Conservation (phyloP, 1,284 basidiomycete genomes). For the Cryptococcus wingfieldii region DNA sequence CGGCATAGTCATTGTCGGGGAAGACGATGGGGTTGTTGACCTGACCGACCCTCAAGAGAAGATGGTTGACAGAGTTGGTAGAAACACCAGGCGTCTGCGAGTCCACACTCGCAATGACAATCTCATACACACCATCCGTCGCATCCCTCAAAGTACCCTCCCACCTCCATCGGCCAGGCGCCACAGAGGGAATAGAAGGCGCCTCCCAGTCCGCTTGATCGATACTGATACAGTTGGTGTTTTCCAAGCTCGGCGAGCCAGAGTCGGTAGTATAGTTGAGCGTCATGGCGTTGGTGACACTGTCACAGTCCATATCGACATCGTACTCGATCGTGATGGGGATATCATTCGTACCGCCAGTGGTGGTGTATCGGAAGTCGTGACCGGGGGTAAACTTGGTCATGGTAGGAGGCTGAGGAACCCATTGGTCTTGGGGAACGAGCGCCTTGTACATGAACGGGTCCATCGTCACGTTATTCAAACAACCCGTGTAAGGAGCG, state of each 20-base stretch:
- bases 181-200: slow-evolving; percentile 55
- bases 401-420: slow-evolving; percentile 63
- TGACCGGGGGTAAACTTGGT: slow-evolving; percentile 79
- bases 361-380: slow-evolving; percentile 65
- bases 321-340: slow-evolving; percentile 74
- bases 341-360: slow-evolving; percentile 56
- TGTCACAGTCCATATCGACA: slow-evolving; percentile 64
- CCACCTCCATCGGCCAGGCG: slow-evolving; percentile 65
- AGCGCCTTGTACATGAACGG: slow-evolving; percentile 75
- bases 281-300: slow-evolving; percentile 60
- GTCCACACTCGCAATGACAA: slow-evolving; percentile 57
- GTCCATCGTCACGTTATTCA: slow-evolving; percentile 61
- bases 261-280: slow-evolving; percentile 68
- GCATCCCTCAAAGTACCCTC: slow-evolving; percentile 65
- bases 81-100: slow-evolving; percentile 27
- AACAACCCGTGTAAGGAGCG: slow-evolving; percentile 69
- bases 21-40: slow-evolving; percentile 74
- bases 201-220: slow-evolving; percentile 51
- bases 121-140: slow-evolving; percentile 72
- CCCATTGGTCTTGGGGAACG: slow-evolving; percentile 66
- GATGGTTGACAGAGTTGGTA: slow-evolving; percentile 58
- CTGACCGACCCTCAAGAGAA: slow-evolving; percentile 72
- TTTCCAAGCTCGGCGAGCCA: slow-evolving; percentile 54
- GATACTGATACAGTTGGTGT: slow-evolving; percentile 22
- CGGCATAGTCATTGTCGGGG: slow-evolving; percentile 65